phyloP scores from a whole-genome alignment of 2,329 filamentous ascomycete species.

The Albifimbria verrucaria region DNA sequence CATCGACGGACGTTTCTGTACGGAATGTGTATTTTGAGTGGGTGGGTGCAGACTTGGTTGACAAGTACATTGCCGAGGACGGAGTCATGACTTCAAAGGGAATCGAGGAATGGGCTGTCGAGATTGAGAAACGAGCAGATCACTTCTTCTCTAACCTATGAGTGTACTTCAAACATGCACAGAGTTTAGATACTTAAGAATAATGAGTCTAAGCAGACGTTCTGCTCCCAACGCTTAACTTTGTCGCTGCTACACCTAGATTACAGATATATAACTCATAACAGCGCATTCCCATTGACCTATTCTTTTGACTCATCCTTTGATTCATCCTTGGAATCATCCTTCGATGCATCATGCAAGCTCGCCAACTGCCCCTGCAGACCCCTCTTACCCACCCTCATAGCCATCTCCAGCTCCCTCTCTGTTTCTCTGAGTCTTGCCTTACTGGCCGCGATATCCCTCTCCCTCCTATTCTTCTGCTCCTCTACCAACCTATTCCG shows the following conservation, averaged over 20 bases:
- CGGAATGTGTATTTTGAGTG: constrained; percentile 60
- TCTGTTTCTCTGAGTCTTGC: constrained; percentile 64
- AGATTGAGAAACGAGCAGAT: constrained; percentile 31
- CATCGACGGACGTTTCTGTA: constrained; percentile 25
- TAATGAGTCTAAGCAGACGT: too few relatives aligned
- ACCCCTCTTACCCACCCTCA: constrained; percentile 66
- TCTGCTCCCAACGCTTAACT: too few relatives aligned
- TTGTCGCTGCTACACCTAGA: too few relatives aligned
- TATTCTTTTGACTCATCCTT: too few relatives aligned
- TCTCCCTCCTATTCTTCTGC: constrained; percentile 58
- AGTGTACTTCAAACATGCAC: too few relatives aligned
- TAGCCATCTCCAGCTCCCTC: constrained; percentile 63
- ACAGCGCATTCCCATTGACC: too few relatives aligned
- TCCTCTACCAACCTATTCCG: constrained; percentile 60
- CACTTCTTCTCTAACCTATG: constrained; percentile 42
- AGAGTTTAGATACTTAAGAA: too few relatives aligned
- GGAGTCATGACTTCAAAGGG: constrained; percentile 38
- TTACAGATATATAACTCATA: too few relatives aligned
- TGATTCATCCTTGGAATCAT: too few relatives aligned
- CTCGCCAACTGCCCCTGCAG: constrained; percentile 56
- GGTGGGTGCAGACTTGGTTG: constrained; percentile 47
- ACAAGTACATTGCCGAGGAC: constrained; percentile 53
- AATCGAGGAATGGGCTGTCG: constrained; percentile 36
- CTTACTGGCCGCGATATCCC: constrained; percentile 58
- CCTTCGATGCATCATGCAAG: constrained; percentile 20